Percentiles rank a stretch among this genome's conserved stretches.
These are phyloP conservation scores for Chaetoceros tenuissimus DNA, from an alignment of 108 stramenopile genomes.

Conservation along the genomic window DNA sequence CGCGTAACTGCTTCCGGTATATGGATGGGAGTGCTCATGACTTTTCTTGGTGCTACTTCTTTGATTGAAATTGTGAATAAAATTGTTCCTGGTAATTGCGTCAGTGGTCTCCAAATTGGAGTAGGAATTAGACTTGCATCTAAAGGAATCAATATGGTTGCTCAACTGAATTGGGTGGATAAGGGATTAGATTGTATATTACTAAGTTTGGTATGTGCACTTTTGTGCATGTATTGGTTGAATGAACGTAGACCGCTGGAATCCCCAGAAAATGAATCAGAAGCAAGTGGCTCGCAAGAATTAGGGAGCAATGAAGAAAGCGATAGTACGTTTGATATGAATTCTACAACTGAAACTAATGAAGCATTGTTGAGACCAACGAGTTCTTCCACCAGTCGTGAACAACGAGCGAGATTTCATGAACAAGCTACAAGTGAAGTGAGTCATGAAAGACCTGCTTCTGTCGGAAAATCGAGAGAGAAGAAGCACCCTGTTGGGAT, in stretches of 20 bases:
- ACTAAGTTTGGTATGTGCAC: slow-evolving; percentile 29
- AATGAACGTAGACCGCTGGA: no score
- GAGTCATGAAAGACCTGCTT: no score
- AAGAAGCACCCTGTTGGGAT: slow-evolving; percentile 47
- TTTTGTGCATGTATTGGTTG: slow-evolving; percentile 35
- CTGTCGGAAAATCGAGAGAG: no score
- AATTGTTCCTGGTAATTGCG: slow-evolving; percentile 57
- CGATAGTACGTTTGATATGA: slow-evolving; percentile 3
- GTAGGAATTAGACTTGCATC: slow-evolving; percentile 57
- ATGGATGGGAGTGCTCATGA: slow-evolving; percentile 44
- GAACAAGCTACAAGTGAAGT: no score
- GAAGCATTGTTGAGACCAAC: neutral
- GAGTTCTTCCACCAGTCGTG: slow-evolving; percentile 1
- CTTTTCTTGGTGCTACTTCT: slow-evolving; percentile 49
- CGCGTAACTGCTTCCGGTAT: slow-evolving; percentile 65
- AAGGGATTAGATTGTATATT: slow-evolving; percentile 45
- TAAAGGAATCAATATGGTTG: slow-evolving; percentile 52
- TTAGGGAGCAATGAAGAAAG: no score
- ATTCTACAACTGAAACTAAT: neutral
- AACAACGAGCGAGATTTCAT: no score
- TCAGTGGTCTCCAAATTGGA: slow-evolving; percentile 74
- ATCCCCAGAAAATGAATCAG: no score
- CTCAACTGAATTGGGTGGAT: slow-evolving; percentile 30
- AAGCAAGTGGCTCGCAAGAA: no score
- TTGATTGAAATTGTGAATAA: slow-evolving; percentile 63